These are phyloP conservation scores for Capniomyces stellatus DNA, from an alignment of 371 early-diverging fungal species.

Conservation along the genomic window DNA sequence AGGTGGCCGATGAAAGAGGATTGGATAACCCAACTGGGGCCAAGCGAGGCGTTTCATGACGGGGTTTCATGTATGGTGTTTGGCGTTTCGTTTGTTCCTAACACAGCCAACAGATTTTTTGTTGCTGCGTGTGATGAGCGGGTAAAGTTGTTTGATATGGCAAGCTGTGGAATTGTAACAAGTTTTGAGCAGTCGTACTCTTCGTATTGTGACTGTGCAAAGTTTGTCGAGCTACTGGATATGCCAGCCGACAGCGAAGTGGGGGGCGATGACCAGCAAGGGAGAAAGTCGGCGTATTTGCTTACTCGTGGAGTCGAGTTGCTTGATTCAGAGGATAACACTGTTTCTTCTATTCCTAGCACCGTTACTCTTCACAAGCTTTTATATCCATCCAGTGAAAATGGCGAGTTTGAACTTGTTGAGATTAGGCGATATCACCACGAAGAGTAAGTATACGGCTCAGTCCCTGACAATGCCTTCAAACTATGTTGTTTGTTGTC, in stretches of 20 bases:
- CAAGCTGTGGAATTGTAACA: constrained; percentile 50
- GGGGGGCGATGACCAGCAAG: constrained; percentile 4
- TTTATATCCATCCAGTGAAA: constrained; percentile 42
- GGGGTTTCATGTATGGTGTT: constrained; percentile 87
- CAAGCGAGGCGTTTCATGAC: constrained; percentile 44
- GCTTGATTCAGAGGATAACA: constrained; percentile 59
- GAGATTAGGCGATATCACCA: constrained; percentile 50
- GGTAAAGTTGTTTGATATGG: constrained; percentile 74
- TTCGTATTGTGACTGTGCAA: constrained; percentile 79
- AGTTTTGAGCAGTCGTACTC: constrained; percentile 63
- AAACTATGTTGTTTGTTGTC: too few species aligned
- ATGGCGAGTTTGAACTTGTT: constrained; percentile 46
- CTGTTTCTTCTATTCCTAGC: constrained; percentile 63
- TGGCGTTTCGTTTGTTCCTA: constrained; percentile 76
- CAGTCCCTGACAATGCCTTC: too few species aligned
- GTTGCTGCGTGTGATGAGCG: constrained; percentile 73
- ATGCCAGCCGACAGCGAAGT: not conserved
- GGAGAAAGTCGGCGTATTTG: constrained; percentile 45
- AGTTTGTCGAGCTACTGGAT: constrained; percentile 52
- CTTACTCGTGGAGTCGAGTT: constrained; percentile 76
- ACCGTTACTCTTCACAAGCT: constrained; percentile 61
- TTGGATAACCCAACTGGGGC: constrained; percentile 41
- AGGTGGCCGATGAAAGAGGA: constrained; percentile 64
- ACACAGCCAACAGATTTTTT: constrained; percentile 80
- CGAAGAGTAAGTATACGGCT: too few species aligned